Percentiles rank a stretch among this genome's conserved stretches.
Evolutionary conservation across 148 eudicot species (phyloP).

Genomic region (Rhododendron henanense): DNA sequence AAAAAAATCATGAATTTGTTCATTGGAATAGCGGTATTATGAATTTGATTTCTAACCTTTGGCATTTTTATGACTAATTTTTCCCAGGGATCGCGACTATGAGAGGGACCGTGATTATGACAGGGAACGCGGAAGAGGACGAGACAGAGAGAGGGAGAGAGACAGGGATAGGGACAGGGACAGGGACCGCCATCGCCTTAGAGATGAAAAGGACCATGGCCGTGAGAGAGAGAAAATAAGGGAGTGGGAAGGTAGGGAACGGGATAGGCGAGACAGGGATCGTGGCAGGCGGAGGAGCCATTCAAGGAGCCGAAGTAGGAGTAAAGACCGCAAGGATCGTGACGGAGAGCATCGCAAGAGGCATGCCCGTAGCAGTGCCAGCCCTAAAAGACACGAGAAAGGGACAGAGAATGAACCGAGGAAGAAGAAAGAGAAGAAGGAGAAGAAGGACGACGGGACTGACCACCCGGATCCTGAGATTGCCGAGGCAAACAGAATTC

Average conservation of each 20-base stretch:
- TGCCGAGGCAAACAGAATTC: constrained; percentile 72
- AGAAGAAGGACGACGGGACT: constrained; percentile 83
- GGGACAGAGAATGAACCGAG: constrained; percentile 45
- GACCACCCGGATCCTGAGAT: constrained; percentile 97
- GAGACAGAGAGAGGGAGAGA: constrained; percentile 33
- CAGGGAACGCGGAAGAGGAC: constrained; percentile 43
- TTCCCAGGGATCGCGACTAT: constrained; percentile 50
- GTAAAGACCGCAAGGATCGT: constrained; percentile 66
- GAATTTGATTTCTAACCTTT: neutral
- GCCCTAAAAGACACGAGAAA: constrained; percentile 65
- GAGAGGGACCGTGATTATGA: constrained; percentile 57
- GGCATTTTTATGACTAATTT: constrained; percentile 5
- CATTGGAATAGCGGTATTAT: neutral
- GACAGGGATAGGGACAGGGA: constrained; percentile 42
- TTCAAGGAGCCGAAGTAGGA: constrained; percentile 90
- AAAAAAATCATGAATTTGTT: neutral
- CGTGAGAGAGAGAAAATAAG: constrained; percentile 62
- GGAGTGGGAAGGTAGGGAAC: constrained; percentile 58
- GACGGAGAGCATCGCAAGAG: constrained; percentile 59
- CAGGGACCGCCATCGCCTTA: constrained; percentile 50
- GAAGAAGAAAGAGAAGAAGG: constrained; percentile 62
- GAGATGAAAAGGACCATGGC: constrained; percentile 66
- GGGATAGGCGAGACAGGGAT: constrained; percentile 76
- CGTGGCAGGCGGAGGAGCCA: constrained; percentile 73
- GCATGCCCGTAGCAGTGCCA: constrained; percentile 50